Conservation (phyloP, 371 early-diverging fungal genomes). For the Saksenaea oblongispora region DNA sequence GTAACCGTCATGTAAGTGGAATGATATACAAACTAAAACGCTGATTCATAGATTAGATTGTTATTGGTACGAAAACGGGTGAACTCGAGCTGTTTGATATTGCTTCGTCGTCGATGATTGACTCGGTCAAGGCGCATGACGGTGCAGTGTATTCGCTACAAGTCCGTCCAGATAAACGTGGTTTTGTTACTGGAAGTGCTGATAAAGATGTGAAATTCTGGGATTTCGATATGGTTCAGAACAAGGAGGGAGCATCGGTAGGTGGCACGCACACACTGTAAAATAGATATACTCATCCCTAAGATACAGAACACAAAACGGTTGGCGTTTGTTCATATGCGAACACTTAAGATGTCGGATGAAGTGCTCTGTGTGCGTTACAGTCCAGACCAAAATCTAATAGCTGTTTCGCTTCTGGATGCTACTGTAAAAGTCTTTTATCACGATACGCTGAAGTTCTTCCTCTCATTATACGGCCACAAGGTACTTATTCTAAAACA, state of each 20-base stretch:
- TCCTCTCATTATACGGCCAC: conserved; percentile 95
- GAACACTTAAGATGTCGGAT: conserved; percentile 92
- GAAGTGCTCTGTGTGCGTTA: conserved; percentile 87
- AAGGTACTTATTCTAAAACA: conserved; percentile 42
- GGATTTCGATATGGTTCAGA: conserved; percentile 76
- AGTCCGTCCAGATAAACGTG: conserved; percentile 85
- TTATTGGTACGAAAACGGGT: conserved; percentile 92
- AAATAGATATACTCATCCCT: neutral
- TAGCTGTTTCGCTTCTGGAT: conserved; percentile 92
- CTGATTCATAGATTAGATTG: conserved; percentile 45
- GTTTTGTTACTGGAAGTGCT: conserved; percentile 89
- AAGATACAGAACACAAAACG: conserved; percentile 38
- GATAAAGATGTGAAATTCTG: conserved; percentile 97
- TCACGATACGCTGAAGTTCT: conserved; percentile 94
- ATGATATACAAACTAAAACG: neutral
- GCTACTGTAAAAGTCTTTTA: conserved; percentile 96
- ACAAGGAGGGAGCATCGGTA: conserved; percentile 21
- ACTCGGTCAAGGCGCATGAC: conserved; percentile 87
- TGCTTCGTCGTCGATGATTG: conserved; percentile 76
- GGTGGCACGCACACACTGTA: neutral
- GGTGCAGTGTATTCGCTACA: conserved; percentile 87
- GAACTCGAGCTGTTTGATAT: conserved; percentile 88
- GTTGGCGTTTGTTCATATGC: conserved; percentile 80
- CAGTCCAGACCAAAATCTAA: conserved; percentile 81
- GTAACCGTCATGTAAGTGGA: conserved; percentile 73